These are phyloP conservation scores for Saussurea involucrata DNA, from an alignment of 129 eudicot genomes.

Conservation along the genomic window DNA sequence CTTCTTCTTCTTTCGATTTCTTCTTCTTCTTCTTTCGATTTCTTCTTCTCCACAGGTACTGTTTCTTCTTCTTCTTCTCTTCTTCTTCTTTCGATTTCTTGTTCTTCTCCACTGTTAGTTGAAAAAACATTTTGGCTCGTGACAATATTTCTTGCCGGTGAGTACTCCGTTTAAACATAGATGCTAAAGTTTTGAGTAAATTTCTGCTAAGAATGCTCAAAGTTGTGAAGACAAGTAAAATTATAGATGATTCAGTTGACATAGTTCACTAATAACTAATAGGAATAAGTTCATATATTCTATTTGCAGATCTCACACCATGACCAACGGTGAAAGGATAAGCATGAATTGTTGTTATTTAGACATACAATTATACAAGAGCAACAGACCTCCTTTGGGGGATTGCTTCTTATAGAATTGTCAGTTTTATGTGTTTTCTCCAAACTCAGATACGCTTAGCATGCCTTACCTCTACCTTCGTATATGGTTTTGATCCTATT, in stretches of 20 bases:
- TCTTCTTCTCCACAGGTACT: too few relatives aligned
- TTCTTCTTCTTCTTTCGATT: too few relatives aligned
- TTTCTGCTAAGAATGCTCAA: background rate
- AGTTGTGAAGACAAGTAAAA: background rate
- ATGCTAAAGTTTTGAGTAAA: background rate
- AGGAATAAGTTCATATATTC: background rate
- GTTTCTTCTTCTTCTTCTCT: too few relatives aligned
- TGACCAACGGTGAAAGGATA: background rate
- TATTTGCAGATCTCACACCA: background rate
- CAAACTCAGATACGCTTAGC: too few relatives aligned
- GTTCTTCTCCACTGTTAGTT: too few relatives aligned
- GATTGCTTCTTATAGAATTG: background rate
- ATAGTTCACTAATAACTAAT: background rate
- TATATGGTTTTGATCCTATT: too few relatives aligned
- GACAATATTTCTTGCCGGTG: slow-evolving; percentile 87
- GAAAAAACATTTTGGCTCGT: slow-evolving; percentile 73
- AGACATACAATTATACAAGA: background rate
- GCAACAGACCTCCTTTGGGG: background rate
- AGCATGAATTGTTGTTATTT: background rate
- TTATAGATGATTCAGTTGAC: background rate
- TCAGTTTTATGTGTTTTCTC: too few relatives aligned
- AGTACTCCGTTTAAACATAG: slow-evolving; percentile 36
- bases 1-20: too few relatives aligned
- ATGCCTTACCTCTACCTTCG: too few relatives aligned
- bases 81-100: too few relatives aligned